Base-by-base conservation (phyloP, 1,284 basidiomycete species). In the Heterobasidion occidentale region DNA sequence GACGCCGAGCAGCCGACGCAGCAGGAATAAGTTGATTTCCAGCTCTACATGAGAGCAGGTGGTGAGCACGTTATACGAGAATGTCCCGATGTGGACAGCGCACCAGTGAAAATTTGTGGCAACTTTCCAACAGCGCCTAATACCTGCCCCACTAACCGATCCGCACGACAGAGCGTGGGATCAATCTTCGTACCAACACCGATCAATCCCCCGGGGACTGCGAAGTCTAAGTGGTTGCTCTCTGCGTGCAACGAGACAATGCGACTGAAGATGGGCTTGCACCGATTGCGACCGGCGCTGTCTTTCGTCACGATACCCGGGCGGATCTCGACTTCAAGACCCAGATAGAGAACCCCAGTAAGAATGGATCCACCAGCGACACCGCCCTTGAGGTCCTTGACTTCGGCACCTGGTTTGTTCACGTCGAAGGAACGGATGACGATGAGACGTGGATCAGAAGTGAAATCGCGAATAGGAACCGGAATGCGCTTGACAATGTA, bases 381-480 rank as follows among this genome's bases (percentile, higher is more conserved):
- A 70, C 97, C 97, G 61, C 96, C 96, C 74, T 97, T 96, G 59
- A 99, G 81, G 60, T 99, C 96, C 64, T 97, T 90, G 9, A 99
- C 94, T 70, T 96, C 93, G 6, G 95, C 86, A 70, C 96, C 96
- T 11, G 96, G 96, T 76, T 98, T 98, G 83, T 99, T 99, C 71
- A 99, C 96, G 72, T 99, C 97, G 74, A 99, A 99, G n/a, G 95
- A 98, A 66, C 94, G 93, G 70, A 99, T 99, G 69, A 99, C 95
- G 66, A 99, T 98, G 63, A 99, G 85, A 51, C 89, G 86, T 0
- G 96, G 94, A 62, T 92, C 86, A 47, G 94, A 88, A 44, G 86
- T 81, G 72, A 99, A 99, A 77, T 99, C 90, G 61, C 96, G 91
- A 44, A 88, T 76, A 45, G 96, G 96, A 50, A 98, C 90, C 9